Base-by-base conservation (phyloP, 768 basidiomycete genomes). In the Suillus subaureus region DNA sequence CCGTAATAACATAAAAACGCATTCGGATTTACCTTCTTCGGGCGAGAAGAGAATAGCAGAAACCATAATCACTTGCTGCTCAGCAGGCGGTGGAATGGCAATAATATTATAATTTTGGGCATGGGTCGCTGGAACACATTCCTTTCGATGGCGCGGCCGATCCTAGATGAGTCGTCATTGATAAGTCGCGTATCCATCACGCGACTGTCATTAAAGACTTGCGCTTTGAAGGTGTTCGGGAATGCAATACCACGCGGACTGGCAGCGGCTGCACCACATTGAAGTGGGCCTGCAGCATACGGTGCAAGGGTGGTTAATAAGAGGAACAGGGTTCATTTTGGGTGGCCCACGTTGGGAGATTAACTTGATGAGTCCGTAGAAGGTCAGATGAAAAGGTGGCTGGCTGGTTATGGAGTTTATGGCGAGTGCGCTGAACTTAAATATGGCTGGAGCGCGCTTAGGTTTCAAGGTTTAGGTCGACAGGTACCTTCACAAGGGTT, bases 181-280 rank as follows among this genome's bases (percentile, higher is more conserved):
- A 68, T 45, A 47, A 11, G 35, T 75, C 74, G 71, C 66, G 69
- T 77, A 67, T 56, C 60, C 47, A 54, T 23, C 35, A 65, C 45
- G 23, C 43, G 47, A 54, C n/a, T 35, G 47, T 45, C 18, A 37
- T n/a, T 55, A 43, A 33, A 16, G 23, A 80, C 88, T 70, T 71
- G 93, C 93, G 61, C 73, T 81, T 64, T 87, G 84, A 35, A 92
- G 85, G 72, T 94, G 93, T 61, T 93, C 90, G 39, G 91, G 83
- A 13, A 86, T 82, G 78, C 93, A 94, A 71, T 94, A 94, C 90
- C 90, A 95, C 1, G 88, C 83, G 57, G 79, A 83, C 70, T 93
- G 90, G 77, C 93, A 95, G 61, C 93, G 91, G 69, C 89, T 89
- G 75, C 93, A 95, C 92, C 93, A 94, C 86, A 91, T 89, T 7